Base-by-base conservation (phyloP, 108 stramenopile species). In the Fragilaria crotonensis region DNA sequence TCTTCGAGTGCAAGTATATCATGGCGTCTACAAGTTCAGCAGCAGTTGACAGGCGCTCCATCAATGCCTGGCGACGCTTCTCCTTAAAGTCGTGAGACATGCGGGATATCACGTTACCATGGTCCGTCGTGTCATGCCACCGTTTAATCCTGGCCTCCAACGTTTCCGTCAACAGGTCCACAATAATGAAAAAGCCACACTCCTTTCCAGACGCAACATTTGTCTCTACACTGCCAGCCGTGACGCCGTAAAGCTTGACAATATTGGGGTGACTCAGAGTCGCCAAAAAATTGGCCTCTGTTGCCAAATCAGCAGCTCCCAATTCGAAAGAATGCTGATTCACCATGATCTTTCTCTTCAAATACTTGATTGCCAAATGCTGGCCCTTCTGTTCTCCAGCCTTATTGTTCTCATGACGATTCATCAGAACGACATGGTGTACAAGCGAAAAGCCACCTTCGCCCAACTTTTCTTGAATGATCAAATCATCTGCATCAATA, bases 291-390 rank as follows among this genome's bases (percentile, higher is more conserved):
- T 68, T 57, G 4, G 84, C 80, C 58, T 89, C 88, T 4, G 72
- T 79, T 26, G 70, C 80, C 70, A 89, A 69, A 59, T 89, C 88
- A 20, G 84, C 72, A 17, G 69, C 82, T n/a, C 76, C 84, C 9
- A 70, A 33, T 17, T 67, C 54, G 56, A 76, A 77, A 26, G 67
- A 26, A 52, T 69, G 62, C 41, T 54, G 65, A 32, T 69, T 66
- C 26, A 62, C 48, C 62, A 64, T 72, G 33, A 62, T 48, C 32
- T 63, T 51, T 17, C 54, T 46, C 30, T 70, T 64, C 22, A 84
- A 55, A 36, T 59, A 80, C 49, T 84, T 84, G 65, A 84, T 64
- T 32, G 73, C 78, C 48, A 66, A 69, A 26, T 55, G 22, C 1
- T 33, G 21, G 5, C 48, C 26, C n/a, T 60, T 25, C 49, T 66